These are phyloP conservation scores for Phytophthora hibernalis DNA, from an alignment of 352 stramenopile genomes.

Conservation along the genomic window DNA sequence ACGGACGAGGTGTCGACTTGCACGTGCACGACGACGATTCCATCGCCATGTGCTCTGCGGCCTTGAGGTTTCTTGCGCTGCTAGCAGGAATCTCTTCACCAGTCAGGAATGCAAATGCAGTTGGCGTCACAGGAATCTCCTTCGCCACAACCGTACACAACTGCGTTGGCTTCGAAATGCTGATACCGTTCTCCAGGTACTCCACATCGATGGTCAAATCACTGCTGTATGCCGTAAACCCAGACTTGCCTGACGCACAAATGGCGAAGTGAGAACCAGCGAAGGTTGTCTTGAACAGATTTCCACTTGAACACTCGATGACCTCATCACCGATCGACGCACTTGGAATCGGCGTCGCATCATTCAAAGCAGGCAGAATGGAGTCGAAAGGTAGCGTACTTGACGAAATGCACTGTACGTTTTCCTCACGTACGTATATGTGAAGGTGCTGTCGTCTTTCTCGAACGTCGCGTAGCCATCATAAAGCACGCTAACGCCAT, in stretches of 20 bases:
- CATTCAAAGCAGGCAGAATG: constrained; percentile 9
- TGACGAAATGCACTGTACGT: constrained; percentile 10
- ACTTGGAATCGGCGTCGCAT: constrained; percentile 6
- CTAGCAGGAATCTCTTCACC: not conserved
- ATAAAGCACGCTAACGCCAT: no score
- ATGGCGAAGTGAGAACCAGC: constrained; percentile 24
- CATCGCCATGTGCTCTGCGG: constrained; percentile 6
- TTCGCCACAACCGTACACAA: not conserved
- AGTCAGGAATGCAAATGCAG: not conserved
- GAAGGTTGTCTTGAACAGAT: constrained; percentile 29
- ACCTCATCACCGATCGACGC: not conserved
- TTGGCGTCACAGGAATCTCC: not conserved
- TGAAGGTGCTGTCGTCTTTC: constrained; percentile 10
- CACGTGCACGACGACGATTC: constrained; percentile 15
- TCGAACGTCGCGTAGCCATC: constrained; percentile 11
- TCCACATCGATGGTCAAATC: constrained; percentile 31
- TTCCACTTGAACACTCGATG: constrained; percentile 18
- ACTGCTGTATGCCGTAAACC: constrained; percentile 24
- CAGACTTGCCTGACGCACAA: constrained; percentile 17
- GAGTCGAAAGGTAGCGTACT: constrained; percentile 12
- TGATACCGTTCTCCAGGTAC: constrained; percentile 7
- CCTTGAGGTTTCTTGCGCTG: constrained; percentile 9
- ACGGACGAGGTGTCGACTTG: constrained; percentile 31
- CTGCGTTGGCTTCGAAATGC: not conserved
- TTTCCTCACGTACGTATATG: constrained; percentile 20